Percentiles rank a stretch among this genome's conserved stretches.
Evolutionary conservation across 177 flowering plant species (phyloP).

Genomic region (Tripterygium wilfordii): DNA sequence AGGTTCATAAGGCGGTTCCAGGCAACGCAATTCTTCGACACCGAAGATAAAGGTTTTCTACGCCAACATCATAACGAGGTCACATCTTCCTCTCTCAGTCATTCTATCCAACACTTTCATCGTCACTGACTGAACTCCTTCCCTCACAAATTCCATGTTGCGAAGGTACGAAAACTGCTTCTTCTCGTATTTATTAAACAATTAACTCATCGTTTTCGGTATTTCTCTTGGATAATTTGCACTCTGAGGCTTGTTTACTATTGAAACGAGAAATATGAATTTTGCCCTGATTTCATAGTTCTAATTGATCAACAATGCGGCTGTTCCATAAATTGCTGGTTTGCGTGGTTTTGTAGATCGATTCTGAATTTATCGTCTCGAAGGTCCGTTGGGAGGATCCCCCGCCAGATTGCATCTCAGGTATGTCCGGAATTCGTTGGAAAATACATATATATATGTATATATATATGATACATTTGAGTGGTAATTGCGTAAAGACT

Average conservation of each 20-base stretch:
- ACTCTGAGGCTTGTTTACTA: no score
- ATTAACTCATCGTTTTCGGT: not conserved
- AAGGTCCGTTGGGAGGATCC: slow-evolving; percentile 28
- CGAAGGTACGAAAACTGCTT: slow-evolving; percentile 3
- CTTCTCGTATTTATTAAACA: not conserved
- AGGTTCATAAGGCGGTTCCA: no score
- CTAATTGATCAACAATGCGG: no score
- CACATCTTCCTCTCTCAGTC: not conserved
- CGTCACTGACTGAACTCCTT: not conserved
- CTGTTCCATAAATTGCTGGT: not conserved
- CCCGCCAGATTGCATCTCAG: slow-evolving; percentile 38
- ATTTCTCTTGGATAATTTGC: no score
- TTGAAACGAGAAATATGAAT: no score
- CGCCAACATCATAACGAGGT: not conserved
- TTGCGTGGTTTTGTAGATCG: slow-evolving; percentile 29
- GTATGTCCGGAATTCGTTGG: no score
- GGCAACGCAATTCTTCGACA: no score
- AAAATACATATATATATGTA: no score
- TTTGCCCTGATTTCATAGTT: no score
- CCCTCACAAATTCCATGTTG: slow-evolving; percentile 4
- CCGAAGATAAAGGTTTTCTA: no score
- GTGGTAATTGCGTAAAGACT: no score
- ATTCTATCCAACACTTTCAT: slow-evolving; percentile 5
- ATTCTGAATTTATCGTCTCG: slow-evolving; percentile 38
- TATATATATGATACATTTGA: no score